phyloP scores from a whole-genome alignment of 2,329 filamentous ascomycete genomes.

The Trichoderma atrobrunneum region DNA sequence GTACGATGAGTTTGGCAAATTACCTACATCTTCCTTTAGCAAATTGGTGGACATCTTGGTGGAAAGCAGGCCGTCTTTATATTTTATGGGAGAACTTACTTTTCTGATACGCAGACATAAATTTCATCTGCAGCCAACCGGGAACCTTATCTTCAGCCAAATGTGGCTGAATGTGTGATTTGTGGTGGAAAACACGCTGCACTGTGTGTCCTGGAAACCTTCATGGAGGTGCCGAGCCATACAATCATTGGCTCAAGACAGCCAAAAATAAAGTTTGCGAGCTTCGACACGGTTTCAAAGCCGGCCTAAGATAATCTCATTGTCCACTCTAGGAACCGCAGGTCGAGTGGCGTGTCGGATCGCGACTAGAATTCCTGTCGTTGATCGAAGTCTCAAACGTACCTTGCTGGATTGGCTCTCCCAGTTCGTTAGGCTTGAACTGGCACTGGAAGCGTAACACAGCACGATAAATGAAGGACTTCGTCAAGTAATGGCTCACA shows the following conservation, averaged over 20 bases:
- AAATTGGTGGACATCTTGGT: no score
- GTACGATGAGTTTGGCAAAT: not conserved
- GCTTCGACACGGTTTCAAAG: not conserved
- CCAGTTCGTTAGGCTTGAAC: no score
- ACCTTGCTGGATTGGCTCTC: no score
- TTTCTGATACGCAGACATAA: not conserved
- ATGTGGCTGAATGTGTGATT: not conserved
- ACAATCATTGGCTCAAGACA: not conserved
- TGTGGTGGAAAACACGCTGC: not conserved
- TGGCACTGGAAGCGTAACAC: no score
- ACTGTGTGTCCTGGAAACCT: not conserved
- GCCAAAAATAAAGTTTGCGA: not conserved
- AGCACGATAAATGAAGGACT: no score
- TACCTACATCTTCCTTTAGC: no score
- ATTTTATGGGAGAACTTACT: not conserved
- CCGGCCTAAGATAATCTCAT: no score
- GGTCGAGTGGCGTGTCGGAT: no score
- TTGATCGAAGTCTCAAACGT: no score
- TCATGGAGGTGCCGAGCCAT: not conserved
- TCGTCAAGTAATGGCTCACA: no score
- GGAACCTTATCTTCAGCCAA: not conserved
- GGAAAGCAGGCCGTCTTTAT: not conserved
- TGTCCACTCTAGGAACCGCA: no score
- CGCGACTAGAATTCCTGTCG: no score
- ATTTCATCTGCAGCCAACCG: not conserved